Percentiles rank a stretch among this genome's conserved stretches.
Evolutionary conservation across 768 basidiomycete species (phyloP).

Genomic region (Pisolithus microcarpus): DNA sequence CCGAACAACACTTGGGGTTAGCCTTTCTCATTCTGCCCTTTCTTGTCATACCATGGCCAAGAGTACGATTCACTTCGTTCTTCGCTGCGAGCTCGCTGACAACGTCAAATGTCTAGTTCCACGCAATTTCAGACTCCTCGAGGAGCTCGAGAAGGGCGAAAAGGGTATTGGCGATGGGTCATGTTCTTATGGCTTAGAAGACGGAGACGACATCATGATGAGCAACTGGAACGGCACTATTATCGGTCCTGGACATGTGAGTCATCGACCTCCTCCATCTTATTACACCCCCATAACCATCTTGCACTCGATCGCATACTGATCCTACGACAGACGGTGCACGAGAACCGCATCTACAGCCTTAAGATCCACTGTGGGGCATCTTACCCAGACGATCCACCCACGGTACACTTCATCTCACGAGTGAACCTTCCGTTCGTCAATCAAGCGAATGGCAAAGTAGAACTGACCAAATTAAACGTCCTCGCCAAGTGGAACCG

Average conservation of each 20-base stretch:
- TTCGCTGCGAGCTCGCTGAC: background rate
- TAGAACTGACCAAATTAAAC: constrained; percentile 64
- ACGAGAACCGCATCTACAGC: constrained; percentile 98
- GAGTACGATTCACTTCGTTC: constrained; percentile 29
- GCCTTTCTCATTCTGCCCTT: background rate
- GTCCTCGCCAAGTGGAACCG: constrained; percentile 73
- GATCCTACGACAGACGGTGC: constrained; percentile 65
- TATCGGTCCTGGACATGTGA: constrained; percentile 94
- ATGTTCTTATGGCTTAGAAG: constrained; percentile 94
- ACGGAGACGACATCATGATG: constrained; percentile 96
- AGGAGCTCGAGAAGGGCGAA: constrained; percentile 99
- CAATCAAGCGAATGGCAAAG: constrained; percentile 62
- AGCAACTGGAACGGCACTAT: constrained; percentile 98
- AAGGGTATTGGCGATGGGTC: constrained; percentile 98
- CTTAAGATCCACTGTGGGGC: constrained; percentile 83
- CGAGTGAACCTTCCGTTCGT: constrained; percentile 94
- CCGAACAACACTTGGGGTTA: no score
- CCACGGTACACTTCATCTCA: constrained; percentile 78
- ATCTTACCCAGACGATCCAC: constrained; percentile 69
- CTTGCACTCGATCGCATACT: constrained; percentile 7
- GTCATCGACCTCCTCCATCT: constrained; percentile 24
- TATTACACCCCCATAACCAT: constrained; percentile 1
- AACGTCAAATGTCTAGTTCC: constrained; percentile 57
- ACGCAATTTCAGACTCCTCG: constrained; percentile 91
- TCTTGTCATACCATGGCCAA: constrained; percentile 40